Evolutionary conservation across 2,329 filamentous ascomycete species (phyloP).

Genomic region (Didymosphaeria variabile): DNA sequence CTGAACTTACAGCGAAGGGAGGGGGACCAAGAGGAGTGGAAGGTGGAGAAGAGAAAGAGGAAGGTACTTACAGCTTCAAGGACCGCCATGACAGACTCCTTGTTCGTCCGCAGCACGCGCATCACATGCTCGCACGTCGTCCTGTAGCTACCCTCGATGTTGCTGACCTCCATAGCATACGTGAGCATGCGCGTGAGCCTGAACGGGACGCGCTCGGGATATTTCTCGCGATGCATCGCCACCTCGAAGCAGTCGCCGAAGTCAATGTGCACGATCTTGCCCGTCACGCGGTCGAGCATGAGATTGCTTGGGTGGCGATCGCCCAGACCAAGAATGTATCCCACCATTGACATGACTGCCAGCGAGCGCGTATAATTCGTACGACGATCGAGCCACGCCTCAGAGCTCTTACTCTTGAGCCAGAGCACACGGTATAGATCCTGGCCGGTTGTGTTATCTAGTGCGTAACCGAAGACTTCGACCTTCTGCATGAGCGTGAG

Average conservation of each 20-base stretch:
- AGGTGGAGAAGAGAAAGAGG: background rate
- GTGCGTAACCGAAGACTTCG: constrained; percentile 97
- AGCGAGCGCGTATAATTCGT: constrained; percentile 99
- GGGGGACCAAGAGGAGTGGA: no score
- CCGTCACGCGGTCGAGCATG: constrained; percentile 94
- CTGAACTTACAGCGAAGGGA: background rate
- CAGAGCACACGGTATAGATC: constrained; percentile 97
- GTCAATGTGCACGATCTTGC: constrained; percentile 98
- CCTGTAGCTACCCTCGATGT: constrained; percentile 97
- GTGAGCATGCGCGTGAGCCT: constrained; percentile 98
- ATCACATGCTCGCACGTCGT: constrained; percentile 99
- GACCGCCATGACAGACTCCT: constrained; percentile 98
- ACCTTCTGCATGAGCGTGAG: constrained; percentile 99
- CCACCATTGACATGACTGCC: constrained; percentile 99
- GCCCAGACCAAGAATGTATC: constrained; percentile 95
- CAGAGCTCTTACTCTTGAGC: constrained; percentile 98
- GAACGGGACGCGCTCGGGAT: constrained; percentile 97
- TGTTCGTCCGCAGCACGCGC: constrained; percentile 94
- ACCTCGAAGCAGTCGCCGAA: constrained; percentile 99
- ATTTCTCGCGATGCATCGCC: constrained; percentile 99
- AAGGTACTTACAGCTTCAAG: constrained; percentile 83
- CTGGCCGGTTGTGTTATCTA: constrained; percentile 99
- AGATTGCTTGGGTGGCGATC: constrained; percentile 98
- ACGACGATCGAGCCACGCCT: constrained; percentile 94
- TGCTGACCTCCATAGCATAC: constrained; percentile 99